These are phyloP conservation scores for Combretum micranthum DNA, from an alignment of 345 rosid genomes.

Conservation along the genomic window DNA sequence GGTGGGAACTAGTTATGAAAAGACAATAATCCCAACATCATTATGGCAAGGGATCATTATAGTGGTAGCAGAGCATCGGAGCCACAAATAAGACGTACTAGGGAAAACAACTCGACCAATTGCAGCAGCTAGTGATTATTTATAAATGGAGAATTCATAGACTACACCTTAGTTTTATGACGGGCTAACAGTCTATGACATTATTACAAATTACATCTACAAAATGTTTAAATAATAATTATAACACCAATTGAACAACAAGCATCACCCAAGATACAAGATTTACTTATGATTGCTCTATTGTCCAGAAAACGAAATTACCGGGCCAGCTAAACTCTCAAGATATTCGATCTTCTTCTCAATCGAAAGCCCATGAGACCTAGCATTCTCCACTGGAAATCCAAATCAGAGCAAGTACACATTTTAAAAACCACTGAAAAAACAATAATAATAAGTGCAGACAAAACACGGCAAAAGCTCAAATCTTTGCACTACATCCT, in stretches of 20 bases:
- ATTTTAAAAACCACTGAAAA: background rate
- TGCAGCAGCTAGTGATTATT: no score
- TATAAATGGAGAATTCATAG: no score
- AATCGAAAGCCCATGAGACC: conserved; percentile 54
- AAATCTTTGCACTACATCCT: background rate
- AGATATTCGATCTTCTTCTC: conserved; percentile 92
- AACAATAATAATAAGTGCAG: background rate
- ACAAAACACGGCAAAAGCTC: background rate
- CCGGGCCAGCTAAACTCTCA: conserved; percentile 63
- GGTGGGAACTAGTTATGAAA: no score
- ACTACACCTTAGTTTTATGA: no score
- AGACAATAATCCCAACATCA: no score
- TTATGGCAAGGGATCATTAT: no score
- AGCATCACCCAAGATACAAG: background rate
- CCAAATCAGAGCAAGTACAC: conserved; percentile 2
- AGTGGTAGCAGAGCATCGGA: no score
- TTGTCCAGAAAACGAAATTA: background rate
- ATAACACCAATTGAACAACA: background rate
- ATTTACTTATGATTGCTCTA: background rate
- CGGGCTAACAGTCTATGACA: no score
- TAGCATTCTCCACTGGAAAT: conserved; percentile 44
- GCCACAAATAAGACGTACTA: no score
- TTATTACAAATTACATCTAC: no score
- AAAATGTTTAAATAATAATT: no score
- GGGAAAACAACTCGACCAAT: no score